Evolutionary conservation across 148 eudicot genomes (phyloP).

Genomic region (Rhododendron kiyosumense): DNA sequence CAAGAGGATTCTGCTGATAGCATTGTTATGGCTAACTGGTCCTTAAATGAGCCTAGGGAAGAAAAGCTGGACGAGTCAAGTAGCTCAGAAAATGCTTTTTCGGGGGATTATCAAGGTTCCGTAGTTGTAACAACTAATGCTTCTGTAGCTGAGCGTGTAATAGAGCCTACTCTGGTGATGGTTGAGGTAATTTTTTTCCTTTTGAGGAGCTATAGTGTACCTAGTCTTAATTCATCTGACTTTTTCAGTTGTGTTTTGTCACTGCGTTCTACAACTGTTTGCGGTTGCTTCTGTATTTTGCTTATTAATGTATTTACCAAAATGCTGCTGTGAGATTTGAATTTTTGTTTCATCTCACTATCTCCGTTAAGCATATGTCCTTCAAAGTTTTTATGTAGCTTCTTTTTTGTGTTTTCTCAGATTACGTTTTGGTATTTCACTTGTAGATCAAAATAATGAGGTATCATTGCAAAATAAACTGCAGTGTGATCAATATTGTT

Average conservation of each 20-base stretch:
- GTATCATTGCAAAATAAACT: neutral
- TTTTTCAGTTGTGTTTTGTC: neutral
- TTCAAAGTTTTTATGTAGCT: neutral
- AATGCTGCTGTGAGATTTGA: neutral
- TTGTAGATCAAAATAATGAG: neutral
- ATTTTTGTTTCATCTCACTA: neutral
- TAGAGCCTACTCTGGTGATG: conserved; percentile 97
- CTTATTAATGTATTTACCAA: neutral
- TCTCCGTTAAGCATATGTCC: neutral
- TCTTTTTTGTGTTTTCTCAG: neutral
- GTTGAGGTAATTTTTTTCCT: conserved; percentile 53
- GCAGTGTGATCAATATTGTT: neutral
- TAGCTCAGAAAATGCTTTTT: conserved; percentile 34
- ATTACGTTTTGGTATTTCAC: neutral
- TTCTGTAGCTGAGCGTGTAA: conserved; percentile 77
- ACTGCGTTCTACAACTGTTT: neutral
- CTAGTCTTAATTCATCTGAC: neutral
- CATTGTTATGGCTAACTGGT: conserved; percentile 31
- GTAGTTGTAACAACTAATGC: conserved; percentile 57
- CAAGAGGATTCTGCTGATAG: conserved; percentile 64
- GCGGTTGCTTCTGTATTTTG: neutral
- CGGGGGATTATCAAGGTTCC: conserved; percentile 44
- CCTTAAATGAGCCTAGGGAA: conserved; percentile 45
- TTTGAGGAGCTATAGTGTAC: neutral
- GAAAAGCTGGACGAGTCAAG: conserved; percentile 41